phyloP scores from a whole-genome alignment of 331 rosid species.

The Quercus lobata region DNA sequence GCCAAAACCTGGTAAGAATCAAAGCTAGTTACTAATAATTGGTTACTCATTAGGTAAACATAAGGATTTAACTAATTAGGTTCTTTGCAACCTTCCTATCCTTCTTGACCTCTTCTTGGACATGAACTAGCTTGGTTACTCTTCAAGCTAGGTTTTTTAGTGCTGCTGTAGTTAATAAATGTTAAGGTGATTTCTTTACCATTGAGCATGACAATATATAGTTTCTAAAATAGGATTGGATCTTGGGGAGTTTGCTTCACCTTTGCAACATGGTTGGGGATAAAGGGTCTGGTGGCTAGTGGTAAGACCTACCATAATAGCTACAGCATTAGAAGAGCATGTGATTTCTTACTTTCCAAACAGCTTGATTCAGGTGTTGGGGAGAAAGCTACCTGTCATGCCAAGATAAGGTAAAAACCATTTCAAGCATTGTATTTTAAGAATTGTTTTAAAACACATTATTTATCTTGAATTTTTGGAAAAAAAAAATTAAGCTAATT shows the following conservation, averaged over 20 bases:
- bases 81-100: no score
- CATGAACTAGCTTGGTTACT: no score
- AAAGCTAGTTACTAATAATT: no score
- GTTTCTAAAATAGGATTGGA: slow-evolving; percentile 50
- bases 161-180: no score
- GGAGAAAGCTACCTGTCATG: slow-evolving; percentile 75
- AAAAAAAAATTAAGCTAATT: background rate
- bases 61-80: no score
- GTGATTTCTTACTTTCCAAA: slow-evolving; percentile 59
- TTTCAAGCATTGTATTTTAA: background rate
- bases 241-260: slow-evolving; percentile 84
- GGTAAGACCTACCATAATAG: slow-evolving; percentile 48
- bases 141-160: no score
- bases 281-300: slow-evolving; percentile 47
- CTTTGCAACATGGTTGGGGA: slow-evolving; percentile 81
- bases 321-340: slow-evolving; percentile 49
- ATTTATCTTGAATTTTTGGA: background rate
- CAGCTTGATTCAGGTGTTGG: slow-evolving; percentile 59
- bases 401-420: slow-evolving; percentile 35
- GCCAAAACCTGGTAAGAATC: no score
- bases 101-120: no score
- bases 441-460: background rate
- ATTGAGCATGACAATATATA: background rate
- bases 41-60: no score
- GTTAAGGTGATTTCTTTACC: no score